Base-by-base conservation (phyloP, 192 early-diverging fungal species). In the Spizellomyces sp. region DNA sequence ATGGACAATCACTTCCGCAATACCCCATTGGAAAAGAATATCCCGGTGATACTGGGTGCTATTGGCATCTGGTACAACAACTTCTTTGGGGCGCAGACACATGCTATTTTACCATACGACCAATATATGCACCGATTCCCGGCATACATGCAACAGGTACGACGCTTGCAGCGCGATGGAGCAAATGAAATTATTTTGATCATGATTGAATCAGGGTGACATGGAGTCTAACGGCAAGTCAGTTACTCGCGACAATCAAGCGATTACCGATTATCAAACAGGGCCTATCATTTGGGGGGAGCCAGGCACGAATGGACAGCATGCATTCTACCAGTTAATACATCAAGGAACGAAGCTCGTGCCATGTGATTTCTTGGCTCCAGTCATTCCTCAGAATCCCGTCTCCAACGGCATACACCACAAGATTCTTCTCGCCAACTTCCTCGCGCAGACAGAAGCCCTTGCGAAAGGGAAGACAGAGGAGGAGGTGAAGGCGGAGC, bases 181-280 rank as follows among this genome's bases (percentile, higher is more conserved):
- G 12, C 27, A n/a, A n/a, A 36, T 22, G 27, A 61, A 4, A 2
- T 55, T 42, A 15, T 70, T 9, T n/a, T 41, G 41, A 70, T 63
- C 58, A 9, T 56, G 44, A 4, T 44, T 12, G 5, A 36, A 3
- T 64, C 75, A 92, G 85, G 97, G 97, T 68, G 95, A 99, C 80
- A 99, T 99, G 97, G 97, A 99, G 80, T 96, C 94, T 17, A 99
- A 99, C 76, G 96, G 96, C 76, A 99, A 99, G 81, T 94, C 92
- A 70, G 84, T 92, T 58, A 91, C 93, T 61, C 91, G 95, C 59
- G 85, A 90, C 75, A 93, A 93, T 72, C 81, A 85, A 55, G 78
- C 81, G 42, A 90, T 98, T 46, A 81, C 63, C 5, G 76, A 92
- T 69, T 93, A 95, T 80, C 83, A 88, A 61, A 95, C 96, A 43